phyloP scores from a whole-genome alignment of 768 basidiomycete species.

The Trametes punicea region DNA sequence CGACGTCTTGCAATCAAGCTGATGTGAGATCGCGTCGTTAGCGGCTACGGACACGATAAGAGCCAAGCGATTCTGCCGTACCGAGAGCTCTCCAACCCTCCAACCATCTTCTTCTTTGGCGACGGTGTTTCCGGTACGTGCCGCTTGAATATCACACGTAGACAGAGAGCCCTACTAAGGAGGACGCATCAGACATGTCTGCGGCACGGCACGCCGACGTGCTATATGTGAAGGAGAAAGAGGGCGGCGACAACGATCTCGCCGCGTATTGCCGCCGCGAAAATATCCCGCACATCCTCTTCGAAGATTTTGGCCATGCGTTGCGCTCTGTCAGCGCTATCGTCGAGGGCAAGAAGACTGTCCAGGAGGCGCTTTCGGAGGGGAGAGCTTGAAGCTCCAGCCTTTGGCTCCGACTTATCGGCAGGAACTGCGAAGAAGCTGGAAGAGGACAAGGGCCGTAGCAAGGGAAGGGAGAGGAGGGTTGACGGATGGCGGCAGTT shows the following conservation, averaged over 20 bases:
- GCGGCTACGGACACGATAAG: conserved; percentile 94
- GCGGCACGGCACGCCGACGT: conserved; percentile 91
- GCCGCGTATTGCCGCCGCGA: conserved; percentile 77
- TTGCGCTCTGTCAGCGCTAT: conserved; percentile 59
- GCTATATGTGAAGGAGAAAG: conserved; percentile 88
- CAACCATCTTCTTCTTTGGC: conserved; percentile 93
- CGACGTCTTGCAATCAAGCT: background rate
- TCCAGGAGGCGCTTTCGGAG: conserved; percentile 41
- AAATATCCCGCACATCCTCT: conserved; percentile 76
- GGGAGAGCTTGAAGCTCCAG: conserved; percentile 13
- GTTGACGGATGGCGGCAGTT: too few species aligned
- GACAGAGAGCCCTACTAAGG: background rate
- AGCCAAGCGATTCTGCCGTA: conserved; percentile 93
- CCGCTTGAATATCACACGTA: background rate
- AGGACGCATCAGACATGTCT: conserved; percentile 63
- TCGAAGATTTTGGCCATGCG: conserved; percentile 66
- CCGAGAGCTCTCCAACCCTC: conserved; percentile 61
- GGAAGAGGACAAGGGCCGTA: background rate
- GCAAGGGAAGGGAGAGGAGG: too few species aligned
- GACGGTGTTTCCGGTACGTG: conserved; percentile 89
- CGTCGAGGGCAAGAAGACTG: conserved; percentile 65
- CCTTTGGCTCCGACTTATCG: background rate
- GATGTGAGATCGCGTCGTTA: conserved; percentile 27
- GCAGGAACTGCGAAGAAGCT: background rate
- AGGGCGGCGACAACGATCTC: conserved; percentile 80